These are phyloP conservation scores for Irpex sp. DNA, from an alignment of 1,284 basidiomycete genomes.

Conservation along the genomic window DNA sequence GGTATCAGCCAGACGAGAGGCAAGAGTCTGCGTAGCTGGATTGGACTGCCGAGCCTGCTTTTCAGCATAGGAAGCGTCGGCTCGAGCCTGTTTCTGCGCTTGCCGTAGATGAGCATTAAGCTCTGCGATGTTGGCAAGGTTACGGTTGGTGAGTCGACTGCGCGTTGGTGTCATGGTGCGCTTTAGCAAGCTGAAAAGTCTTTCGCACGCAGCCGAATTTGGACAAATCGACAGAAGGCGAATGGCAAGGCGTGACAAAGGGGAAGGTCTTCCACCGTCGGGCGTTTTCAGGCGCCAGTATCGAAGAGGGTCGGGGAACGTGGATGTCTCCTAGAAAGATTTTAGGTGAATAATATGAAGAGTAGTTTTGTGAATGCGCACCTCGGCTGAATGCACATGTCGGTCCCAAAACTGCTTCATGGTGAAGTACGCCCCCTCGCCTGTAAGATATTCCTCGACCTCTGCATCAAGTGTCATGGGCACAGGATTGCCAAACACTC, in stretches of 20 bases:
- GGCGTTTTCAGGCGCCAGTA: not conserved
- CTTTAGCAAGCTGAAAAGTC: conserved; percentile 18
- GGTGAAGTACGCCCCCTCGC: not conserved
- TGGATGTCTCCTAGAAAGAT: not conserved
- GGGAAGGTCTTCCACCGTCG: not conserved
- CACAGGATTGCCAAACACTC: not conserved
- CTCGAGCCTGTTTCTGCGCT: conserved; percentile 11
- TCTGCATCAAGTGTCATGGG: not conserved
- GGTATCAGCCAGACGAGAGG: no score
- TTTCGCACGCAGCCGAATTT: conserved; percentile 17
- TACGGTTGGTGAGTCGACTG: conserved; percentile 12
- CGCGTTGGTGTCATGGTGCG: conserved; percentile 16
- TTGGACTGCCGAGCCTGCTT: not conserved
- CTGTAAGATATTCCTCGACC: not conserved
- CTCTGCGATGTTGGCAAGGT: conserved; percentile 15
- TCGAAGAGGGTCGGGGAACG: not conserved
- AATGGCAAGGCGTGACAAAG: not conserved
- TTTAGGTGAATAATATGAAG: not conserved
- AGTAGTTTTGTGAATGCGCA: not conserved
- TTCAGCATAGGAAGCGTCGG: not conserved
- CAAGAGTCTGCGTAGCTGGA: not conserved
- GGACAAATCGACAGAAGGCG: conserved; percentile 13
- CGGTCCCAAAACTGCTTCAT: not conserved
- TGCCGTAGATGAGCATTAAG: conserved; percentile 18
- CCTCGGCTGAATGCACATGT: not conserved